Evolutionary conservation across 2,329 filamentous ascomycete species (phyloP).

Genomic region (Lecanicillium sp.): DNA sequence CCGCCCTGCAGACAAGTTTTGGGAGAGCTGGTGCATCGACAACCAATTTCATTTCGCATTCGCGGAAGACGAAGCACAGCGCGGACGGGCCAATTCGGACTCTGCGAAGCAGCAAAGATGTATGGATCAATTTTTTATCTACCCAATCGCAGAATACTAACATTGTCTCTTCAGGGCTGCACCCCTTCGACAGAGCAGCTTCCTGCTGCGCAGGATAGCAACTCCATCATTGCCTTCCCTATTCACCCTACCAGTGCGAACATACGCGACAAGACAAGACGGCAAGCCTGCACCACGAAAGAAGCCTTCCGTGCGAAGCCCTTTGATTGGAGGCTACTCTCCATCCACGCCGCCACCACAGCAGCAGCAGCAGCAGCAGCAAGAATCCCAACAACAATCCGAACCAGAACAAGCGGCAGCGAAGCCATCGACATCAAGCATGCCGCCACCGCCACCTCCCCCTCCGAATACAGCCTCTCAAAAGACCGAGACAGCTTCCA

Average conservation of each 20-base stretch:
- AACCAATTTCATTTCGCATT: too few relatives aligned
- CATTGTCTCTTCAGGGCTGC: constrained; percentile 1
- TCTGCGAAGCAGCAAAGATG: too few relatives aligned
- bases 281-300: constrained; percentile 5
- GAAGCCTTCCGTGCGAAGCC: neutral
- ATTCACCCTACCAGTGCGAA: constrained; percentile 3
- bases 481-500: neutral
- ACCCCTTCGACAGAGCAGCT: constrained; percentile 6
- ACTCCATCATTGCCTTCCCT: neutral
- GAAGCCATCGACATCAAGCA: constrained; percentile 10
- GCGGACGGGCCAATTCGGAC: too few relatives aligned
- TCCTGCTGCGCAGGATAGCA: constrained; percentile 4
- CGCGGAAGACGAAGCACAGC: too few relatives aligned
- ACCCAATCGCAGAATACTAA: neutral
- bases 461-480: neutral
- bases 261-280: constrained; percentile 1
- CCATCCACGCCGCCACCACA: neutral
- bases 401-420: constrained; percentile 7
- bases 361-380: neutral
- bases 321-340: constrained; percentile 4
- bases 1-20: neutral
- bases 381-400: constrained; percentile 18
- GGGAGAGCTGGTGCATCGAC: too few relatives aligned
- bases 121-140: too few relatives aligned
- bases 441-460: constrained; percentile 2